These are phyloP conservation scores for Tripterygium wilfordii DNA, from an alignment of 177 flowering plant species.

Conservation along the genomic window DNA sequence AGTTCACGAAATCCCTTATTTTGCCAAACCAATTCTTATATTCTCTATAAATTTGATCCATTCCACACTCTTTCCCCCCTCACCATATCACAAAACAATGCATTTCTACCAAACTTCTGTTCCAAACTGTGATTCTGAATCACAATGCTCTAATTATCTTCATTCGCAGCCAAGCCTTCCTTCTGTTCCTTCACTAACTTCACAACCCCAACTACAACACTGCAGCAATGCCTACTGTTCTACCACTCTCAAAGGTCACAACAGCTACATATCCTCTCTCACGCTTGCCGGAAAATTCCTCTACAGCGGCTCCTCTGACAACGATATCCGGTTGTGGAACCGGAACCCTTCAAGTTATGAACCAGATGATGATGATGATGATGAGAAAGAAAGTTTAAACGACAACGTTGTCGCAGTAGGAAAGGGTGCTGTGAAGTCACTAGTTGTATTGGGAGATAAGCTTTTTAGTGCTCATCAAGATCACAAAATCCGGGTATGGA, in stretches of 20 bases:
- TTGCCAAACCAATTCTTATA: too few relatives aligned
- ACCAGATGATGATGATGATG: constrained; percentile 6
- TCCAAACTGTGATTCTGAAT: constrained; percentile 9
- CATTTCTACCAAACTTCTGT: constrained; percentile 8
- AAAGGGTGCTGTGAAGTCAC: constrained; percentile 66
- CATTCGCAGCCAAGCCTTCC: constrained; percentile 18
- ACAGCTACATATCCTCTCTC: constrained; percentile 44
- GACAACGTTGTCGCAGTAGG: constrained; percentile 33
- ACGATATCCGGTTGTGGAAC: constrained; percentile 35
- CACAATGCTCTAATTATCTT: constrained; percentile 3
- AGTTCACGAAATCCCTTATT: too few relatives aligned
- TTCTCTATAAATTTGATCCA: too few relatives aligned
- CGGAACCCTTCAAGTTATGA: constrained; percentile 9
- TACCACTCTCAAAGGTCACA: constrained; percentile 38
- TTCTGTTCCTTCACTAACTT: constrained; percentile 18
- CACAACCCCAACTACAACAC: constrained; percentile 6
- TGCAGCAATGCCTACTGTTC: constrained; percentile 33
- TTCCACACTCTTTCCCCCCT: too few relatives aligned
- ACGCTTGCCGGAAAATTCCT: constrained; percentile 33
- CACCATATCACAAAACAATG: too few relatives aligned
- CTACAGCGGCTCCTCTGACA: constrained; percentile 41
- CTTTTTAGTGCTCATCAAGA: constrained; percentile 86
- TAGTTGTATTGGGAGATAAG: constrained; percentile 38
- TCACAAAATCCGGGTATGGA: constrained; percentile 83
- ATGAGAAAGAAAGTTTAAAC: constrained; percentile 1